Conservation (phyloP, 116 monocot genomes). For the Zostera marina region DNA sequence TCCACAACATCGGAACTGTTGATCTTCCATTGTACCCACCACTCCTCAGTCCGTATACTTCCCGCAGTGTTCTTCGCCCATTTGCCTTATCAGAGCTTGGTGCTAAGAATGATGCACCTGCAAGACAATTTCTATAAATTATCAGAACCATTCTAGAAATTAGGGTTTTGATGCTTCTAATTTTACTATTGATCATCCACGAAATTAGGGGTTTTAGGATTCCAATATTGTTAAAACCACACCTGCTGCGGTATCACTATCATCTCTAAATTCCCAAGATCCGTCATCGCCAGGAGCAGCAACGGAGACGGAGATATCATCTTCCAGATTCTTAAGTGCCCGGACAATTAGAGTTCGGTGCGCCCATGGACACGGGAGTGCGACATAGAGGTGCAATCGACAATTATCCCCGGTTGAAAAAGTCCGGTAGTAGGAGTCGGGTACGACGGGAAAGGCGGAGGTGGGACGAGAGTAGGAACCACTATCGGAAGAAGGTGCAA, state of each 20-base stretch:
- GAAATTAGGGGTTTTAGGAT: no score
- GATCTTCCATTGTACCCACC: slow-evolving; percentile 69
- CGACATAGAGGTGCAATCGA: slow-evolving; percentile 64
- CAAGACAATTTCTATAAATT: no score
- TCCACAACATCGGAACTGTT: slow-evolving; percentile 97
- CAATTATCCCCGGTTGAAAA: neutral
- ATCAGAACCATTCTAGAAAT: no score
- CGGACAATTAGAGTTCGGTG: slow-evolving; percentile 77
- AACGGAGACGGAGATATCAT: slow-evolving; percentile 30
- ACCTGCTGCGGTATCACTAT: neutral
- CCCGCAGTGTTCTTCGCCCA: slow-evolving; percentile 37
- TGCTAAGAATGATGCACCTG: slow-evolving; percentile 5
- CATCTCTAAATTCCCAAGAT: slow-evolving; percentile 34
- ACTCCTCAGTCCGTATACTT: slow-evolving; percentile 43
- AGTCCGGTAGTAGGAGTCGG: slow-evolving; percentile 11
- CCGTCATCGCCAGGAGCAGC: slow-evolving; percentile 51
- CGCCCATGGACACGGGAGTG: slow-evolving; percentile 88
- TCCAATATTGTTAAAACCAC: no score
- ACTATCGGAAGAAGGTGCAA: slow-evolving; percentile 70
- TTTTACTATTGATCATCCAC: no score
- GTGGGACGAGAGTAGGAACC: slow-evolving; percentile 72
- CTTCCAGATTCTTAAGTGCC: slow-evolving; percentile 38
- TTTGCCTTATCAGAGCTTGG: slow-evolving; percentile 25
- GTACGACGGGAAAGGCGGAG: slow-evolving; percentile 46
- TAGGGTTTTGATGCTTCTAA: no score